phyloP scores from a whole-genome alignment of 805 yeast genomes.

The Crinitomyces ghanaensis region DNA sequence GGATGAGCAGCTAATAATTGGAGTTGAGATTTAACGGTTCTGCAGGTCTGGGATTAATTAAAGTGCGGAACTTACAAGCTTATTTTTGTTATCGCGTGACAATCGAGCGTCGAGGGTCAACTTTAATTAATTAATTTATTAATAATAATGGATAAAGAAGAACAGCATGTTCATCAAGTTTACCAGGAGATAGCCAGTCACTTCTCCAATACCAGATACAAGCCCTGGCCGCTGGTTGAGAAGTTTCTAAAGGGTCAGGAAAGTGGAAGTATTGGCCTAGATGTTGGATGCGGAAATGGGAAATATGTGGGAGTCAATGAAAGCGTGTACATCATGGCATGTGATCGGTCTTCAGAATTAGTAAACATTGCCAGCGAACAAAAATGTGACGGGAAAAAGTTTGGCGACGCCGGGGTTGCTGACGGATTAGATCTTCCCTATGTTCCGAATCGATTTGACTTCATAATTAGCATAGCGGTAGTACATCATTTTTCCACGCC shows the following conservation, averaged over 20 bases:
- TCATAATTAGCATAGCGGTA: constrained; percentile 92
- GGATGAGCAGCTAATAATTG: no score
- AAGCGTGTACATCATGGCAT: constrained; percentile 59
- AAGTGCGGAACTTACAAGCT: no score
- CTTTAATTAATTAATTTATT: no score
- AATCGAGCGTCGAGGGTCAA: no score
- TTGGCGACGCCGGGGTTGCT: constrained; percentile 55
- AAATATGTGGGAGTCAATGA: constrained; percentile 70
- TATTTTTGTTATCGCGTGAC: no score
- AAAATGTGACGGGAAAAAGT: no score
- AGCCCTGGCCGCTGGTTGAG: constrained; percentile 95
- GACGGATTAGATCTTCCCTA: constrained; percentile 69
- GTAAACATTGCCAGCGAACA: constrained; percentile 34
- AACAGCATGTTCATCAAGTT: constrained; percentile 75
- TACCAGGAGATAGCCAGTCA: constrained; percentile 89
- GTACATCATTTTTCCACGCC: constrained; percentile 89
- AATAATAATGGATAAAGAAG: constrained; percentile 55
- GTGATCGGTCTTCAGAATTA: constrained; percentile 30
- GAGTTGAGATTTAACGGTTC: no score
- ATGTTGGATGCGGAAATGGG: constrained; percentile 97
- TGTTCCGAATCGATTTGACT: constrained; percentile 43
- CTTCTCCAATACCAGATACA: constrained; percentile 87
- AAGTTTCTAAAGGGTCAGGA: constrained; percentile 41
- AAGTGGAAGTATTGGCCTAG: constrained; percentile 64
- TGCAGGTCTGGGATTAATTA: no score